Percentiles rank a stretch among this genome's conserved stretches.
phyloP scores from a whole-genome alignment of 2,329 filamentous ascomycete species.

The Cladobotryum protrusum region DNA sequence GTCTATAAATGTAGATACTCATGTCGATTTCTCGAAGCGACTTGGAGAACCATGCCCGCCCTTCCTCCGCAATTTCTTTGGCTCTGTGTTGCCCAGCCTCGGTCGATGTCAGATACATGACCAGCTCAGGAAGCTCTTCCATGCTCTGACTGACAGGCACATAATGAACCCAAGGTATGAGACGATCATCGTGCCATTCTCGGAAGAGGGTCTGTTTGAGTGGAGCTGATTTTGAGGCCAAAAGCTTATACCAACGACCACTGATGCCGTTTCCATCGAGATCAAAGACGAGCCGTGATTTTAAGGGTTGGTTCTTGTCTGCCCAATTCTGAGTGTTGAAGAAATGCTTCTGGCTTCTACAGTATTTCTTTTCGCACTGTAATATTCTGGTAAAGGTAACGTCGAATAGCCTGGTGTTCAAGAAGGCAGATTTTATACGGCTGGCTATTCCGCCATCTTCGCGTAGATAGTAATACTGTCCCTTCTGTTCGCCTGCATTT shows the following conservation, averaged over 20 bases:
- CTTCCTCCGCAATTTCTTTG: slow-evolving; percentile 44
- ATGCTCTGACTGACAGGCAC: slow-evolving; percentile 45
- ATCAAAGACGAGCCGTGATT: slow-evolving; percentile 41
- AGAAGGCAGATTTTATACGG: slow-evolving; percentile 22
- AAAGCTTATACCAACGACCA: slow-evolving; percentile 45
- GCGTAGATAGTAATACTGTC: slow-evolving; percentile 28
- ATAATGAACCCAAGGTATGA: slow-evolving; percentile 52
- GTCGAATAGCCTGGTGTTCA: slow-evolving; percentile 35
- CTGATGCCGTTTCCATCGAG: slow-evolving; percentile 52
- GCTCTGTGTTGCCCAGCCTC: slow-evolving; percentile 42
- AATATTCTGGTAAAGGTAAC: slow-evolving; percentile 40
- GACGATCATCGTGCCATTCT: slow-evolving; percentile 54
- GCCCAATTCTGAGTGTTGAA: slow-evolving; percentile 28
- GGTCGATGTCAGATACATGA: slow-evolving; percentile 39
- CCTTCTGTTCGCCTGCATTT: slow-evolving; percentile 17
- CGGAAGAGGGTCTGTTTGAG: slow-evolving; percentile 47
- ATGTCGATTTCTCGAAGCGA: slow-evolving; percentile 54
- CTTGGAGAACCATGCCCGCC: slow-evolving; percentile 48
- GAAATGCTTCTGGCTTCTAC: slow-evolving; percentile 27
- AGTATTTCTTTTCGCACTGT: slow-evolving; percentile 35
- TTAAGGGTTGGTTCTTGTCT: slow-evolving; percentile 29
- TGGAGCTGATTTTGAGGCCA: slow-evolving; percentile 40
- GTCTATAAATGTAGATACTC: slow-evolving; percentile 53
- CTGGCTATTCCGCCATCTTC: slow-evolving; percentile 14
- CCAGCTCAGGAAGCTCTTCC: slow-evolving; percentile 46